Conservation (phyloP, 2,329 filamentous ascomycete species). For the Fusarium abutilonis region DNA sequence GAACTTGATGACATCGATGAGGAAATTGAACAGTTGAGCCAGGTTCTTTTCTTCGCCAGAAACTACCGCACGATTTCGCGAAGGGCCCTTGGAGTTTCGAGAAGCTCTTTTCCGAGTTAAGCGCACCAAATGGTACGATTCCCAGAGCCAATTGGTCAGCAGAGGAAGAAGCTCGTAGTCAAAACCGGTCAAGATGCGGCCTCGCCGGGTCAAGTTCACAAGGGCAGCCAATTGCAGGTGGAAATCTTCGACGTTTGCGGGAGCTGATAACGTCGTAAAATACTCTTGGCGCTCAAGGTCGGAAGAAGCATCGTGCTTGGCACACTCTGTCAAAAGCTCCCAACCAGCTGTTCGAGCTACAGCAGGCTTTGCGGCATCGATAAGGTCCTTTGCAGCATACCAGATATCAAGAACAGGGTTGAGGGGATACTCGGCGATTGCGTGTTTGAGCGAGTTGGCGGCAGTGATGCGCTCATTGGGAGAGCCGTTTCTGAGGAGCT, state of each 20-base stretch:
- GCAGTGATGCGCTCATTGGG: conserved; percentile 65
- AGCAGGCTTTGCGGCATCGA: conserved; percentile 64
- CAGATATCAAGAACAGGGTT: conserved; percentile 70
- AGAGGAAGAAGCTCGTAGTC: conserved; percentile 73
- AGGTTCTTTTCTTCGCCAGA: conserved; percentile 70
- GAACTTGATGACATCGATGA: conserved; percentile 77
- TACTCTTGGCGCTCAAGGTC: conserved; percentile 73
- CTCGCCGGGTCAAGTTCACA: conserved; percentile 68
- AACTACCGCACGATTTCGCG: conserved; percentile 51
- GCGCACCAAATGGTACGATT: conserved; percentile 64
- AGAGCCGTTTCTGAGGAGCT: conserved; percentile 63
- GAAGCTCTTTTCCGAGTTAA: conserved; percentile 59
- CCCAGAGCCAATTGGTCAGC: conserved; percentile 68
- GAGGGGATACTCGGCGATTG: conserved; percentile 67
- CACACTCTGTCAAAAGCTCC: conserved; percentile 72
- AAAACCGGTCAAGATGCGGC: conserved; percentile 71
- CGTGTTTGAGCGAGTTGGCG: conserved; percentile 65
- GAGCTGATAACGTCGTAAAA: conserved; percentile 68
- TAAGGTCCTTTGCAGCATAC: conserved; percentile 72
- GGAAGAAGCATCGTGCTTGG: conserved; percentile 69
- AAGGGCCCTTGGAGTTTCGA: conserved; percentile 50
- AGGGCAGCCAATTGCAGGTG: conserved; percentile 72
- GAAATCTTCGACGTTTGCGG: conserved; percentile 69
- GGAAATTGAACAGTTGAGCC: conserved; percentile 70
- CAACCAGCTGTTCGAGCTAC: conserved; percentile 69